Percentiles rank a stretch among this genome's conserved stretches.
Conservation (phyloP, 2,329 filamentous ascomycete genomes). For the Fusarium chlamydosporum region DNA sequence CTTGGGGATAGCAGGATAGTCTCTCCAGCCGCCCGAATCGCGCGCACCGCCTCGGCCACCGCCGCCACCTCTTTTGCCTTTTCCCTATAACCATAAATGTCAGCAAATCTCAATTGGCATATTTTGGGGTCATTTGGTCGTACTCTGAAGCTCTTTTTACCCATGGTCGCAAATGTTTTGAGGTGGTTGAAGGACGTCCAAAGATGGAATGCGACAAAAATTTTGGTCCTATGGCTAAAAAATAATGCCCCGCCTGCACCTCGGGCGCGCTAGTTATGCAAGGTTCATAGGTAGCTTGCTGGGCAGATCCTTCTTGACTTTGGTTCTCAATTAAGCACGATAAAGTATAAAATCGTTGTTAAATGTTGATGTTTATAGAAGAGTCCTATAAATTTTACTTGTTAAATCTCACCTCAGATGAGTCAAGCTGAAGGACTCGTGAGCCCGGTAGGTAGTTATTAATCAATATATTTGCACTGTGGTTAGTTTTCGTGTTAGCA, state of each 20-base stretch:
- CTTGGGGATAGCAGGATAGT: constrained; percentile 70
- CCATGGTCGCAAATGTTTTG: constrained; percentile 54
- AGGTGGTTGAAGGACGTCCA: constrained; percentile 29
- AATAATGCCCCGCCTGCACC: constrained; percentile 43
- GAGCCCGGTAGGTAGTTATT: too few relatives aligned
- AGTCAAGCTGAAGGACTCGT: too few relatives aligned
- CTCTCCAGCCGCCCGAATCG: constrained; percentile 51
- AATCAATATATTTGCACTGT: not conserved
- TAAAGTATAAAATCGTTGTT: too few relatives aligned
- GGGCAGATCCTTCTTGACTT: too few relatives aligned
- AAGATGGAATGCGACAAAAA: constrained; percentile 48
- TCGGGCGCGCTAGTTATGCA: constrained; percentile 41
- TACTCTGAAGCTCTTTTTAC: constrained; percentile 57
- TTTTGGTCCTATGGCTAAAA: constrained; percentile 32
- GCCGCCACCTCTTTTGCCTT: constrained; percentile 56
- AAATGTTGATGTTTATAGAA: too few relatives aligned
- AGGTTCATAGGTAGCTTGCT: constrained; percentile 3
- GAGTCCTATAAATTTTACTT: too few relatives aligned
- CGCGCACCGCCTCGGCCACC: constrained; percentile 52
- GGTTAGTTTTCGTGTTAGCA: not conserved
- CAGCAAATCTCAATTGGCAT: constrained; percentile 40
- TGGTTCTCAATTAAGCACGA: not conserved
- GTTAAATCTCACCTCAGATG: too few relatives aligned
- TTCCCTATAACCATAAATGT: constrained; percentile 52
- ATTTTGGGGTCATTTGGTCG: constrained; percentile 15